Evolutionary conservation across 2,329 filamentous ascomycete genomes (phyloP), one percentile per base, ranked within the genome.

Genomic region (Aspergillus sclerotialis): DNA sequence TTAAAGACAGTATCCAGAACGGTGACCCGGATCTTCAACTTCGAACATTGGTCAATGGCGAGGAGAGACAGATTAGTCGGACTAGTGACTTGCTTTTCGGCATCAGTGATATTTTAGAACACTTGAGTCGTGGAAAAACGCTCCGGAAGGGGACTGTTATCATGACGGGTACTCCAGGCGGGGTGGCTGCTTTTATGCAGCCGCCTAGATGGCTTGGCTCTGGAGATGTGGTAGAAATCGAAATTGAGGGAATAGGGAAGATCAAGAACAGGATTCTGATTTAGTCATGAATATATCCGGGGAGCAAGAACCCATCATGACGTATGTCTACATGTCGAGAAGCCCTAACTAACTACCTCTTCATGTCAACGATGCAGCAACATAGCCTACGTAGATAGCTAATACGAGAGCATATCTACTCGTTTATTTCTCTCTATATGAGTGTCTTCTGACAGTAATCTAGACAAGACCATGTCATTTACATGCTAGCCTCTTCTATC

Each of bases 121-220:
- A 66, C 48, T 51, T 72, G 46, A 61, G 52, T 31, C 52, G 8
- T 37, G 64, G 64, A 18, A 69, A 65, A 4, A 73, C 69, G 15
- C 40, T 73, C 30, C 59, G 60, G 32, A 59, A 56, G 2, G 67
- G 65, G 5, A 73, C 69, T 3, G 60, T 61, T 2, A 61, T 73
- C 26, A 64, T 73, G 61, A 73, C 69, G 4, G 70, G 70, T 2
- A 73, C 70, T 2, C 68, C 69, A 1, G 48, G 49, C 2, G 63
- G 63, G 0, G 59, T 66, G 1, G 63, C 56, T 1, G 44, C 44
- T 2, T 64, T 63, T 28, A 48, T 29, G 11, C 32, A 28, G 6
- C 38, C 53, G 4, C 50, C 53, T 15, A 35, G 38, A 11, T 56
- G 58, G 18, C 37, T 67, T 15, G 49, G 58, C 15, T 35, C 64